Base-by-base conservation (phyloP, 2,329 filamentous ascomycete genomes). In the Tolypocladium paradoxum region DNA sequence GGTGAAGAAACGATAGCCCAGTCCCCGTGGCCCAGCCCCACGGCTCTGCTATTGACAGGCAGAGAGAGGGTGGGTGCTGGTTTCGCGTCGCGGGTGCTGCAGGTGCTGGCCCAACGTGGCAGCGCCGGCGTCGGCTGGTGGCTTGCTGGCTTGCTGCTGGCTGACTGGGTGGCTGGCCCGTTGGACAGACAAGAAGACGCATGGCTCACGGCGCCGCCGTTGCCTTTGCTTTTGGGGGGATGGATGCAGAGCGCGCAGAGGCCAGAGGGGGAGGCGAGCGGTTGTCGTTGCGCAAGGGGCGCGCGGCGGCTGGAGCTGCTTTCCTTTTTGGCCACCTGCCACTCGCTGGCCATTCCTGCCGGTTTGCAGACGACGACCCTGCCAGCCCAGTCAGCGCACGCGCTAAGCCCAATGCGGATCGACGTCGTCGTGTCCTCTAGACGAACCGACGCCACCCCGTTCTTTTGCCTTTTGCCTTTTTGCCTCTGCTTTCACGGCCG, bases 211-310 rank as follows among this genome's bases (percentile, higher is more conserved):
- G 43, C 18, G 22, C 24, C 22, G 24, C 33, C 31, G 27, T n/a
- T 34, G 24, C 50, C 2, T 31, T 52, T 35, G 22, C 43, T 51
- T 33, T 51, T 43, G 46, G 29, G n/a, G 40, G 40, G 24, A 43
- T 43, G 22, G 24, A 18, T 6, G 38, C 7, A 3, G 14, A 11
- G 22, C 14, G 40, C 18, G 40, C 14, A 45, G 24, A 45, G 40
- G 31, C 31, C 31, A 33, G 11, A 33, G 31, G 45, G 27, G 45
- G 22, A 47, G 27, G 12, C 16, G 29, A 31, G 29, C 24, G 22
- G 18, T 7, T 22, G 49, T 27, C 33, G 51, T 51, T 33, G 54
- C 38, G 56, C 56, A 55, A 57, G 56, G 56, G 56, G 49, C 56
- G 49, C 24, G n/a, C 24, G 45, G 56, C 35, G 54, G 48, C 46